Evolutionary conservation across 2,329 filamentous ascomycete genomes (phyloP), one percentile per base, ranked within the genome.

Genomic region (Phoma sp.): DNA sequence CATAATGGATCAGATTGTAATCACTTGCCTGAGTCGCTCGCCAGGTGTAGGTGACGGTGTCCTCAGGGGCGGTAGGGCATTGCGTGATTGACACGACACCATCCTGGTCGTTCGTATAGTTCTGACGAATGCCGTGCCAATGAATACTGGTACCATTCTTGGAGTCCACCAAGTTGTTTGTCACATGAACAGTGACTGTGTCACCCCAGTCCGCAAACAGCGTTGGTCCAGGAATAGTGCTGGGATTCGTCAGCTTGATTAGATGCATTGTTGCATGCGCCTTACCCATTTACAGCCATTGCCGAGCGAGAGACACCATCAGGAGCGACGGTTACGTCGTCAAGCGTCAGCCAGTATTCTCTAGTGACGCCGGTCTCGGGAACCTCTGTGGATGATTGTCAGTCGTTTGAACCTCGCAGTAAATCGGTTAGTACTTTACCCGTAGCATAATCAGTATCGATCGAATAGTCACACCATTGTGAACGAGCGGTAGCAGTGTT

Each of bases 321-420:
- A 0, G 83, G 83, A 4, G 78, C 69, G 14, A 77, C 63, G 0
- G 75, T 78, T 0, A 70, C 71, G 32, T 80, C 77, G 4, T 71
- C 73, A 29, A 79, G 62, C 23, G 77, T 74, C 18, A 80, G 69
- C 65, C 71, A 76, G 57, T 80, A 81, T 49, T 76, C 75, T 9
- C 84, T 75, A 22, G 82, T 83, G 2, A 85, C 79, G 10, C 83
- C 82, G 0, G 84, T 86, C 30, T 75, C 70, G 1, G 83, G 83
- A 27, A 73, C 72, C 4, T 77, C 70, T 49, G 25, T 11, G 27
- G 3, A 9, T 2, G 23, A 9, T 18, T 22, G 23, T 63, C 37
- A 43, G 47, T 30, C 18, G 18, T 18, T 18, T 18, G 18, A 4
- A 42, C 23, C 14, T 35, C 7, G n/a, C 2, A 8, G 11, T n/a